Base-by-base conservation (phyloP, 2,329 filamentous ascomycete species). In the Clonostachys solani region DNA sequence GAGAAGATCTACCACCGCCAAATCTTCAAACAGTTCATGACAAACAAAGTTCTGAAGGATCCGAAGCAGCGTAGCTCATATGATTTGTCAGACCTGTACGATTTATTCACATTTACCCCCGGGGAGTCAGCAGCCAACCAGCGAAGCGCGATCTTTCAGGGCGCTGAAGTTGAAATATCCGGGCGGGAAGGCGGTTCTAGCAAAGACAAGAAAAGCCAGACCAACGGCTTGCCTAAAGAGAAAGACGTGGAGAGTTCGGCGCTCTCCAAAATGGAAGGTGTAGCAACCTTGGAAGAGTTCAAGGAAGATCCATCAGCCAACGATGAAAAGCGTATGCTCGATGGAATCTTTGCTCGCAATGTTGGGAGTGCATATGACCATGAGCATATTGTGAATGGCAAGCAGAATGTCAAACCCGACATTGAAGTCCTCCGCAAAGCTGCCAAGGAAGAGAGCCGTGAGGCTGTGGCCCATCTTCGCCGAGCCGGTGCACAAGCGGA, bases 1-100 rank as follows among this genome's bases (percentile, higher is more conserved):
- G 94, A 99, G 66, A 99, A 99, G 71, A 99, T 99, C 33, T 99
- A 97, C 53, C 92, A 99, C 65, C 87, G 95, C 15, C 94, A 99
- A 61, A 94, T 99, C 44, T 99, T 95, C 75, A 99, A 99, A 66
- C 92, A 97, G 57, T 96, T 97, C 61, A 76, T 99, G 51, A 94
- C 91, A 5, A 96, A 97, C 69, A 97, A 97, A 65, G 92, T 99
- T 7, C 67, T 99, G 44, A 92, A 88, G 56, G 92, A 99, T 57
- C 91, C 94, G 0, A 96, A 95, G 60, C 92, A 97, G 64, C 84
- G 89, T 18, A 89, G 94, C 54, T 91, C 87, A 0, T 96, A 97
- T 64, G 89, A 95, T 49, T 77, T 95, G 58, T 87, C 86, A 49
- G 92, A 97, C 58, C 70, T 99, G 15, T 89, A 96, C 54, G 92